Base-by-base conservation (phyloP, 2,329 filamentous ascomycete species). In the Cercospora zeae-maydis region DNA sequence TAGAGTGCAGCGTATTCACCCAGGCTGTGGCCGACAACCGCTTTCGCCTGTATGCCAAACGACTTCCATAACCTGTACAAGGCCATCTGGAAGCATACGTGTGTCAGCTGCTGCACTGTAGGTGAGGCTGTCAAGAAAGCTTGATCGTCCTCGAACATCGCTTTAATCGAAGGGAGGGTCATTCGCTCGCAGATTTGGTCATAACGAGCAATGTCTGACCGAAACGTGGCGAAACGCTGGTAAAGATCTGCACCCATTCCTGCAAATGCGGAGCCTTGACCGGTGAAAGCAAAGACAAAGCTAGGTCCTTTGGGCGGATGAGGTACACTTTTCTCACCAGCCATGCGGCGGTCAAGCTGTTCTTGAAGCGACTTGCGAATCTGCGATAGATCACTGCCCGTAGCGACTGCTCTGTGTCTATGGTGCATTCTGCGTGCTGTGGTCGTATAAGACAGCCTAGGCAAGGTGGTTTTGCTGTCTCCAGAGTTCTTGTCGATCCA, bases 21-120 rank as follows among this genome's bases (percentile, higher is more conserved):
- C 4, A 79, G 63, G 54, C 72, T 70, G 59, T 75, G 73, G 1
- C 74, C 74, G 2, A 73, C 58, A 13, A 74, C 71, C 1, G 64
- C 61, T 6, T 55, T 53, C 1, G 74, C 72, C 24, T 60, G 37
- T 10, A 75, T 56, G n/a, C 72, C 72, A 2, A 78, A 64, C 1
- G 71, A 72, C 0, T 19, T 51, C 70, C 66, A 70, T 30, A 68
- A 63, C 13, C 62, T 52, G 4, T 63, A 58, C 21, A 81, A 65
- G 16, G 77, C 78, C 51, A 83, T 79, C 65, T 82, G 71, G 1
- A 78, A 58, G 59, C 70, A 76, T 3, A 76, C 71, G 2, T 72
- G 65, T 2, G 76, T 78, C 1, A 82, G 70, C 47, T 82, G 80
- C 13, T 69, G 64, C 27, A 65, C 45, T 2, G 68, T 61, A 16